phyloP scores from a whole-genome alignment of 1,139 yeast genomes.

The Hanseniaspora gamundiae region DNA sequence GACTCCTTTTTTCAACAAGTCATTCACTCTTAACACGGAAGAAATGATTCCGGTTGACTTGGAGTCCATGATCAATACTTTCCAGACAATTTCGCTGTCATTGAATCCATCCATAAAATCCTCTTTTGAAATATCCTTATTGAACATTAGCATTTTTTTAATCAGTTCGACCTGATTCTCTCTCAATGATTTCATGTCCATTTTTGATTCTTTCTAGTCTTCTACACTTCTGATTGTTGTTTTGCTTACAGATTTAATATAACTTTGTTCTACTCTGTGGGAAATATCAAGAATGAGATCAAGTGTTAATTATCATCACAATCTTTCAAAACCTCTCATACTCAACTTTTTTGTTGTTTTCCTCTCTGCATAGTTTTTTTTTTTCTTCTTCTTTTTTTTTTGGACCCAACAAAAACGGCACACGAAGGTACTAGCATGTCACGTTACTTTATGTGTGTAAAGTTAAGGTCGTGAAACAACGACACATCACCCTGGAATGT shows the following conservation, averaged over 20 bases:
- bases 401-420: too few relatives aligned
- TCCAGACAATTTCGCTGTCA: slow-evolving; percentile 72
- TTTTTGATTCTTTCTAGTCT: background rate
- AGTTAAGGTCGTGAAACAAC: too few relatives aligned
- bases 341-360: too few relatives aligned
- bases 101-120: slow-evolving; percentile 40
- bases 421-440: too few relatives aligned
- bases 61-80: slow-evolving; percentile 74
- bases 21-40: slow-evolving; percentile 82
- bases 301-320: too few relatives aligned
- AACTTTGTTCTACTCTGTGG: too few relatives aligned
- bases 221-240: background rate
- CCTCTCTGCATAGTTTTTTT: too few relatives aligned
- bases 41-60: slow-evolving; percentile 79
- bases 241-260: background rate
- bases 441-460: too few relatives aligned
- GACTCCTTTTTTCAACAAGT: slow-evolving; percentile 74
- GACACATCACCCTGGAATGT: too few relatives aligned
- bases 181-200: slow-evolving; percentile 4
- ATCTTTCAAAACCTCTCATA: too few relatives aligned
- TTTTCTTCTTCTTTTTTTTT: too few relatives aligned
- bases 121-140: slow-evolving; percentile 40
- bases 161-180: slow-evolving; percentile 29
- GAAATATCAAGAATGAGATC: too few relatives aligned
- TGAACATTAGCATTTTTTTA: slow-evolving; percentile 76